Evolutionary conservation across 305 asterid genomes (phyloP).

Genomic region (Fraxinus baroniana): DNA sequence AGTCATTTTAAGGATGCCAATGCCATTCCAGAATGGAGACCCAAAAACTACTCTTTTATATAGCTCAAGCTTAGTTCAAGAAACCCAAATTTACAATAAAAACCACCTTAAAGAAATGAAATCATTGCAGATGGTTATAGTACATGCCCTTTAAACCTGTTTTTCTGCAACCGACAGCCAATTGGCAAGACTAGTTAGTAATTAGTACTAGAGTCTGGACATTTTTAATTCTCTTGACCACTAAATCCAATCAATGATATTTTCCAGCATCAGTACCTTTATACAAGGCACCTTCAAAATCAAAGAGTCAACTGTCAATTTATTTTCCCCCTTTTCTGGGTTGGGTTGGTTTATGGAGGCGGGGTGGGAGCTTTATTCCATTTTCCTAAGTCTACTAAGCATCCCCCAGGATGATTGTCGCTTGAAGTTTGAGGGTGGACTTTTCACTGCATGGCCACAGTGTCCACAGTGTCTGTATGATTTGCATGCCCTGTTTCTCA

Average conservation of each 20-base stretch:
- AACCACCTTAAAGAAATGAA: not conserved
- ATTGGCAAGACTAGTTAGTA: not conserved
- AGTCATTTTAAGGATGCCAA: not conserved
- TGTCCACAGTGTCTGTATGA: not conserved
- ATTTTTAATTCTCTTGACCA: not conserved
- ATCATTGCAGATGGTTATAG: not conserved
- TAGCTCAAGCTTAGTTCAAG: constrained; percentile 3
- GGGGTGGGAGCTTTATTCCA: not conserved
- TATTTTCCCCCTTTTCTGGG: not conserved
- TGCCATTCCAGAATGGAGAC: not conserved
- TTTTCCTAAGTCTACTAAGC: not conserved
- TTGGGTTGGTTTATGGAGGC: not conserved
- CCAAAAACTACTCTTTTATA: not conserved
- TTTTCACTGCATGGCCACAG: not conserved
- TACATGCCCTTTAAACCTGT: not conserved
- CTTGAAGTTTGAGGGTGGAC: not conserved
- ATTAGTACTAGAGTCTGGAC: not conserved
- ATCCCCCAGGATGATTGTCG: not conserved
- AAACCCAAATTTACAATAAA: not conserved
- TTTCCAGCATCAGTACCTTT: constrained; percentile 1
- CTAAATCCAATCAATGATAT: not conserved
- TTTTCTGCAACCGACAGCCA: not conserved
- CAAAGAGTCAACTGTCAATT: not conserved
- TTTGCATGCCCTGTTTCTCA: not conserved
- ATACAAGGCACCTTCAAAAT: not conserved